These are phyloP conservation scores for Entomophthora muscae DNA, from an alignment of 371 early-diverging fungal genomes.

Conservation along the genomic window DNA sequence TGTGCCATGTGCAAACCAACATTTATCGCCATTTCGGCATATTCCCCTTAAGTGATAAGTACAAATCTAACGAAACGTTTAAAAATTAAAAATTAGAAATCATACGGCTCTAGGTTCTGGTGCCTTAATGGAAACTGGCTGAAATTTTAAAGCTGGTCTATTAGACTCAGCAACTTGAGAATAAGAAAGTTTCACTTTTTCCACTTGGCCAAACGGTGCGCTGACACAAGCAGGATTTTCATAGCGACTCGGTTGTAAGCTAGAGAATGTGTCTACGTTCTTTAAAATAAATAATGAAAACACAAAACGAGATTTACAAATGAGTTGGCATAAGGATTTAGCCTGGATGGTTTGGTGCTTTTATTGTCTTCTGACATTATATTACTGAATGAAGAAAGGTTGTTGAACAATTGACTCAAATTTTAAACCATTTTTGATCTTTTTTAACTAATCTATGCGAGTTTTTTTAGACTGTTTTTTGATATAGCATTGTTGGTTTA, in stretches of 20 bases:
- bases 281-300: not conserved
- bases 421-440: too few species aligned
- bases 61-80: constrained; percentile 1
- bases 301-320: not conserved
- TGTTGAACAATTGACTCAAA: too few species aligned
- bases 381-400: too few species aligned
- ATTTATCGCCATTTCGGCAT: not conserved
- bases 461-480: too few species aligned
- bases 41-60: constrained; percentile 3
- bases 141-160: not conserved
- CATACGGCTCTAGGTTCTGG: not conserved
- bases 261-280: not conserved
- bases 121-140: not conserved
- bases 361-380: too few species aligned
- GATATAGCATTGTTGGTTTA: too few species aligned
- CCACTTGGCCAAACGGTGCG: not conserved
- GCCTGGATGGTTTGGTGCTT: not conserved
- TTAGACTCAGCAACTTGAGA: not conserved
- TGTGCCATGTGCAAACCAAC: constrained; percentile 1
- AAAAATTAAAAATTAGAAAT: not conserved
- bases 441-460: too few species aligned
- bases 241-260: not conserved
- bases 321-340: not conserved
- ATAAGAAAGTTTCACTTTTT: not conserved
- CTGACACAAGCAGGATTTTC: not conserved